Evolutionary conservation across 192 early-diverging fungal genomes (phyloP).

Genomic region (Coemansia guatemalensis): DNA sequence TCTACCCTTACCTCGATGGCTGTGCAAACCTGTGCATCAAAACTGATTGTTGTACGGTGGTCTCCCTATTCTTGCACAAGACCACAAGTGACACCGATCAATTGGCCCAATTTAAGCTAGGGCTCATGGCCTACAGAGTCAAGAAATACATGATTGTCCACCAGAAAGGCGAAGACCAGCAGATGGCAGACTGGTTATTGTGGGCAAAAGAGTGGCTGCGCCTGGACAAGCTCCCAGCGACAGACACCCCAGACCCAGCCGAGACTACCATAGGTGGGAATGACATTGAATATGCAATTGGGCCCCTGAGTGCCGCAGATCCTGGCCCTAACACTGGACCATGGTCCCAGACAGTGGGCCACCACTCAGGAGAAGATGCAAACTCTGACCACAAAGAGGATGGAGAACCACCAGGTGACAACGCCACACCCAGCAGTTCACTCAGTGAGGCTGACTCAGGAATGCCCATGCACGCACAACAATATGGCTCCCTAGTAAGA

Average conservation of each 20-base stretch:
- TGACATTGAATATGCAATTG: too few species aligned
- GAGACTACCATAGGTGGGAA: too few species aligned
- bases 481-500: neutral
- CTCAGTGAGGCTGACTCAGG: neutral
- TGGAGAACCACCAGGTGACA: too few species aligned
- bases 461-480: neutral
- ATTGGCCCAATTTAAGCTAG: neutral
- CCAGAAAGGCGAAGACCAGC: neutral
- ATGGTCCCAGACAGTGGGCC: too few species aligned
- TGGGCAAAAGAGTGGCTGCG: too few species aligned
- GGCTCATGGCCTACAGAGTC: constrained; percentile 4
- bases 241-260: too few species aligned
- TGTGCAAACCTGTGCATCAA: constrained; percentile 19
- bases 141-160: constrained; percentile 16
- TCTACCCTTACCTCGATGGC: constrained; percentile 31
- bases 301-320: too few species aligned
- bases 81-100: constrained; percentile 4
- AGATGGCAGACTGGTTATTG: constrained; percentile 10
- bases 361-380: too few species aligned
- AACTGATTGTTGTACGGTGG: constrained; percentile 21
- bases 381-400: too few species aligned
- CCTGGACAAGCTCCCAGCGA: too few species aligned
- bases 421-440: too few species aligned
- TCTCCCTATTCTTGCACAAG: constrained; percentile 7
- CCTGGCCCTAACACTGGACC: too few species aligned